Conservation (phyloP, 371 early-diverging fungal species). For the Globomyces sp. region DNA sequence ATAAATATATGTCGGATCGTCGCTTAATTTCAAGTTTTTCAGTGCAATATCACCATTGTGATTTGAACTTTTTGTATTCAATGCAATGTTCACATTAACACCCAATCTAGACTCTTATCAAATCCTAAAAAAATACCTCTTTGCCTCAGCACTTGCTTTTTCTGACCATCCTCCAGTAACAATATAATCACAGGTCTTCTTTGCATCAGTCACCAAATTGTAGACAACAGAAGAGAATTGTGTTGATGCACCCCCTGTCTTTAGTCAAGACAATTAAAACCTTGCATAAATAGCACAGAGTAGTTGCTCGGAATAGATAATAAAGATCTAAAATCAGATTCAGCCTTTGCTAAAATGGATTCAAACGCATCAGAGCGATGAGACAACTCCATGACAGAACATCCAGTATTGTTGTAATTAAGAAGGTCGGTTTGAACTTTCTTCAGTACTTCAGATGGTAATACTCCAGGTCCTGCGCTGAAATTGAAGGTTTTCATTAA, state of each 20-base stretch:
- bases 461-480: constrained; percentile 53
- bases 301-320: constrained; percentile 85
- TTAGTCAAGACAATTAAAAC: not conserved
- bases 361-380: constrained; percentile 88
- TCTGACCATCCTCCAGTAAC: constrained; percentile 93
- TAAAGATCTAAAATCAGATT: constrained; percentile 64
- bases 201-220: constrained; percentile 67
- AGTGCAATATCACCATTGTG: constrained; percentile 39
- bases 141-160: constrained; percentile 85
- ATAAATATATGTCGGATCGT: constrained; percentile 78
- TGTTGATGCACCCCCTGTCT: constrained; percentile 82
- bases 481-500: constrained; percentile 8
- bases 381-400: constrained; percentile 93
- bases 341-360: constrained; percentile 67
- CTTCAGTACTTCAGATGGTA: constrained; percentile 78
- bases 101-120: constrained; percentile 53
- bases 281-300: constrained; percentile 85
- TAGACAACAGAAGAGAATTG: constrained; percentile 88
- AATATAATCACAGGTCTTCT: constrained; percentile 70
- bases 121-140: no score
- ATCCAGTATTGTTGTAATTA: constrained; percentile 71
- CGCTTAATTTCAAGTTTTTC: constrained; percentile 63
- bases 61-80: constrained; percentile 56
- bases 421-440: constrained; percentile 76
- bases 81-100: constrained; percentile 64